phyloP scores from a whole-genome alignment of 148 eudicot genomes.

The Cornus suecica region DNA sequence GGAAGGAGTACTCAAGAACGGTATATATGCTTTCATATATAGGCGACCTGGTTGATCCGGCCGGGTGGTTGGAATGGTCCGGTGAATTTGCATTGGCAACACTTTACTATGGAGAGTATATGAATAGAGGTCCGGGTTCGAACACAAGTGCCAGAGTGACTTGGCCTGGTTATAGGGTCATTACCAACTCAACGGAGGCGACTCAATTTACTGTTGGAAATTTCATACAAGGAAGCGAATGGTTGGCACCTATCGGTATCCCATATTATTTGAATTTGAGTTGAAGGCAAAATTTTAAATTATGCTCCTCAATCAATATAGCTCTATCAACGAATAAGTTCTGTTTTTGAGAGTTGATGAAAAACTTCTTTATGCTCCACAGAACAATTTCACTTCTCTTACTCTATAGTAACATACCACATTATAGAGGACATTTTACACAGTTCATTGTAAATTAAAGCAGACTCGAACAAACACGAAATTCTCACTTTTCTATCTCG shows the following conservation, averaged over 20 bases:
- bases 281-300: not conserved
- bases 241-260: slow-evolving; percentile 50
- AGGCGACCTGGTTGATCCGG: slow-evolving; percentile 52
- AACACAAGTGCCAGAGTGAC: slow-evolving; percentile 64
- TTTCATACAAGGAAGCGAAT: slow-evolving; percentile 60
- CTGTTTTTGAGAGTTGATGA: no score
- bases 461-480: no score
- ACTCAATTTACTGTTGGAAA: slow-evolving; percentile 55
- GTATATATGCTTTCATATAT: slow-evolving; percentile 45
- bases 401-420: no score
- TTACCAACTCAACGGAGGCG: slow-evolving; percentile 43
- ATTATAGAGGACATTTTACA: no score
- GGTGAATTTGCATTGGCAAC: slow-evolving; percentile 64
- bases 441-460: no score
- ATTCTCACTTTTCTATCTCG: no score
- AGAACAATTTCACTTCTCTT: no score
- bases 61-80: slow-evolving; percentile 75
- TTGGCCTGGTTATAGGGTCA: slow-evolving; percentile 72
- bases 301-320: no score
- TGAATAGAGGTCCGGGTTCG: slow-evolving; percentile 66
- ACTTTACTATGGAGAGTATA: slow-evolving; percentile 69
- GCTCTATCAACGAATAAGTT: no score
- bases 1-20: slow-evolving; percentile 72
- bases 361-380: no score
- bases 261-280: slow-evolving; percentile 51